Evolutionary conservation across 441 rosid species (phyloP).

Genomic region (Bocquillonia castaneifolia): DNA sequence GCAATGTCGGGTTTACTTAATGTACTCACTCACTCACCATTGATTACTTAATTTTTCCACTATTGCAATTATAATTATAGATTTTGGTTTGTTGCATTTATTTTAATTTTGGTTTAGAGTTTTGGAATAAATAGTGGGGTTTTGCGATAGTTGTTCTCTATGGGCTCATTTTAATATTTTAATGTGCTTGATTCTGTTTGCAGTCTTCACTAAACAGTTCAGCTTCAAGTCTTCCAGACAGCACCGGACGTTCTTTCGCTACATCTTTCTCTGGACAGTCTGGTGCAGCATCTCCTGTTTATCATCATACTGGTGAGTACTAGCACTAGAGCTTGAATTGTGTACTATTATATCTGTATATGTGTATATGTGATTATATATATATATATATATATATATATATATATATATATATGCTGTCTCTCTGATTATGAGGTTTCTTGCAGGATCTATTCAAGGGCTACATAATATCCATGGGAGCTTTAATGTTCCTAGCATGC

Average conservation of each 20-base stretch:
- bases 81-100: background rate
- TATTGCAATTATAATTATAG: background rate
- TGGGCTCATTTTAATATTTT: slow-evolving; percentile 4
- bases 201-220: slow-evolving; percentile 92
- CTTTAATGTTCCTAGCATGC: slow-evolving; percentile 69
- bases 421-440: slow-evolving; percentile 20
- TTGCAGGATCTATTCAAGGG: slow-evolving; percentile 73
- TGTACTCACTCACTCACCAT: slow-evolving; percentile 41
- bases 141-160: background rate
- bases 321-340: slow-evolving; percentile 19
- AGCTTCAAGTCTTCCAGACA: slow-evolving; percentile 77
- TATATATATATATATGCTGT: background rate
- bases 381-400: background rate
- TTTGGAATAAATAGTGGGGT: background rate
- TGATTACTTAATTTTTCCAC: slow-evolving; percentile 1
- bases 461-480: slow-evolving; percentile 76
- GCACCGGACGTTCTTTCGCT: slow-evolving; percentile 63
- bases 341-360: background rate
- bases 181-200: slow-evolving; percentile 21
- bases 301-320: slow-evolving; percentile 66
- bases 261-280: slow-evolving; percentile 90
- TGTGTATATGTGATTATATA: background rate
- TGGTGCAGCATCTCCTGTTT: slow-evolving; percentile 76
- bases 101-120: background rate
- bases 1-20: slow-evolving; percentile 90